phyloP scores from a whole-genome alignment of 306 rosid genomes.

The Psophocarpus tetragonolobus region DNA sequence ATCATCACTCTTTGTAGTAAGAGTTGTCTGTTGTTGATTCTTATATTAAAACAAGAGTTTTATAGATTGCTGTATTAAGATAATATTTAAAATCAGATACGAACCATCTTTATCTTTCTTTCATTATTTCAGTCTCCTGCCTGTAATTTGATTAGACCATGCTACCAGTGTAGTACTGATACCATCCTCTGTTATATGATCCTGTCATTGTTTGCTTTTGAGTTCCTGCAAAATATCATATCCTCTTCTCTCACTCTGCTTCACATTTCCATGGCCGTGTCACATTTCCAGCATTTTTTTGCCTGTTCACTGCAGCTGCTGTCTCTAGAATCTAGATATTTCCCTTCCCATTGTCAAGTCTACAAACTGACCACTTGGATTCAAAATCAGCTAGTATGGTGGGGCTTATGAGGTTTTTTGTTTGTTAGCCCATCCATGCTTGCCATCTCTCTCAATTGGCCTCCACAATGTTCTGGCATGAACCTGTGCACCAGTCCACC shows the following conservation, averaged over 20 bases:
- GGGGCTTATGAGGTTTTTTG: not conserved
- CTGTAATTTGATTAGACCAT: not conserved
- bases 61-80: not conserved
- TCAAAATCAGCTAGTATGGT: not conserved
- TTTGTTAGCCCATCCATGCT: not conserved
- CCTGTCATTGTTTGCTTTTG: not conserved
- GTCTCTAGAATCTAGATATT: conserved; percentile 5
- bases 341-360: not conserved
- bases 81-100: not conserved
- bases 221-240: not conserved
- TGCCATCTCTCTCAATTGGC: not conserved
- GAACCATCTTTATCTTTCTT: not conserved
- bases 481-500: not conserved
- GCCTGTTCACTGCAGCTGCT: not conserved
- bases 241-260: not conserved
- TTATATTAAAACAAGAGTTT: not conserved
- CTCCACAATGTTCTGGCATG: not conserved
- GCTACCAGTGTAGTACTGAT: not conserved
- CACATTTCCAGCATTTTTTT: not conserved
- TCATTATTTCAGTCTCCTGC: not conserved
- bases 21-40: not conserved
- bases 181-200: not conserved
- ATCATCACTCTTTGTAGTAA: not conserved
- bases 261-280: not conserved
- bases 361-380: not conserved